Base-by-base conservation (phyloP, 129 eudicot genomes). In the Kitagawia praeruptora region DNA sequence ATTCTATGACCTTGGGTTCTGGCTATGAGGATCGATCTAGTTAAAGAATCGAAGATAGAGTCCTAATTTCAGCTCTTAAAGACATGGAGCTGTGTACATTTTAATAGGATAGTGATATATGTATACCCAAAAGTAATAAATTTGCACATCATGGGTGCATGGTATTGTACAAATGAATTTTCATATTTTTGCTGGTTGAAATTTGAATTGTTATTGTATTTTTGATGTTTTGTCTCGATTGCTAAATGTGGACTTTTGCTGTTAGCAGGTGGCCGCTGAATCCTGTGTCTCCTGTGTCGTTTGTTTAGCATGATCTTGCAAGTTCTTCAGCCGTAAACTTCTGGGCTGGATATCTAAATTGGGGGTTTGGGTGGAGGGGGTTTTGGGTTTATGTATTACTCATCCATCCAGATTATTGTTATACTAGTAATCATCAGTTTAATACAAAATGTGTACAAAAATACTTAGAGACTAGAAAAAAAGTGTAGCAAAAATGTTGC, bases 231-330 rank as follows among this genome's bases (percentile, higher is more conserved):
- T 38, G 40, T 7, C 8, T 23, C 2, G 25, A n/a, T 9, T 67
- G 77, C 45, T 56, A 44, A 72, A 74, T 80, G 77, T 81, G 78
- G 19, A 76, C 53, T 83, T 58, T 77, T 61, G 82, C 75, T 79
- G 82, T 42, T 18, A 5, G 89, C 90, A 90, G 95, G 90, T 82
- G 82, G 88, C 15, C 74, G 90, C 82, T 77, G 86, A 84, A 78
- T 31, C 34, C 34, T 31, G 34, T 31, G 34, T 31, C 34, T 31
- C 34, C 34, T 31, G 34, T 31, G 34, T 31, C 34, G 34, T 31
- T 31, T 31, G 34, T 31, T 75, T 77, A 49, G 81, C 81, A 75
- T 64, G 48, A 78, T 69, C 75, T 83, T 82, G 66, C 48, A 38
- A 63, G 73, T 80, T 74, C 74, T 38, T 76, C 44, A 69, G 37